phyloP scores from a whole-genome alignment of 208 protist genomes.

The Acanthamoeba rhysodes region DNA sequence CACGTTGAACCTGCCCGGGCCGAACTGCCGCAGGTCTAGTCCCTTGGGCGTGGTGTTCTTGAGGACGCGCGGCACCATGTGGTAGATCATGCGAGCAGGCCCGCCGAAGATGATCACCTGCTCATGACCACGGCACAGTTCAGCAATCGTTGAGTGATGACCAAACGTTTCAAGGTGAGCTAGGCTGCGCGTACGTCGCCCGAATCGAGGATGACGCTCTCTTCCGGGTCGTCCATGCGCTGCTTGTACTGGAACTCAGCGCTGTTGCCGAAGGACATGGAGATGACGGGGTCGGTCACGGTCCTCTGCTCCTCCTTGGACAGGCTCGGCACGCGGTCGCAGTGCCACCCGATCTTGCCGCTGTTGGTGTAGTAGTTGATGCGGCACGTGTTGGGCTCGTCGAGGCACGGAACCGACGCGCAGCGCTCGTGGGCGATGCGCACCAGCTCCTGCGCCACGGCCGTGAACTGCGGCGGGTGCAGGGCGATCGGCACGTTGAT shows the following conservation, averaged over 20 bases:
- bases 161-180: not conserved
- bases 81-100: constrained; percentile 51
- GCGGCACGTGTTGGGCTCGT: constrained; percentile 64
- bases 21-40: constrained; percentile 4
- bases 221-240: not conserved
- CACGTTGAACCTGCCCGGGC: constrained; percentile 58
- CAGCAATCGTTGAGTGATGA: not conserved
- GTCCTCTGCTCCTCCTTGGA: constrained; percentile 16
- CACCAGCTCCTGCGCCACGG: constrained; percentile 51
- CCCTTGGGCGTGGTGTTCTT: constrained; percentile 30
- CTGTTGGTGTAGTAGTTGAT: constrained; percentile 67
- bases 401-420: constrained; percentile 2
- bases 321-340: constrained; percentile 28
- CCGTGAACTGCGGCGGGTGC: constrained; percentile 5
- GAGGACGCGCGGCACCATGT: constrained; percentile 50
- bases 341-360: constrained; percentile 65
- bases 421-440: constrained; percentile 20
- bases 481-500: constrained; percentile 66
- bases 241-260: constrained; percentile 44
- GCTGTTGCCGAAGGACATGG: constrained; percentile 70
- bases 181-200: constrained; percentile 7
- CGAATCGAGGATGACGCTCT: constrained; percentile 57
- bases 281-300: constrained; percentile 46
- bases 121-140: not conserved
- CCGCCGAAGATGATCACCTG: constrained; percentile 66